Conservation (phyloP, 139 green algal genomes). For the Desmodesmus armatus region DNA sequence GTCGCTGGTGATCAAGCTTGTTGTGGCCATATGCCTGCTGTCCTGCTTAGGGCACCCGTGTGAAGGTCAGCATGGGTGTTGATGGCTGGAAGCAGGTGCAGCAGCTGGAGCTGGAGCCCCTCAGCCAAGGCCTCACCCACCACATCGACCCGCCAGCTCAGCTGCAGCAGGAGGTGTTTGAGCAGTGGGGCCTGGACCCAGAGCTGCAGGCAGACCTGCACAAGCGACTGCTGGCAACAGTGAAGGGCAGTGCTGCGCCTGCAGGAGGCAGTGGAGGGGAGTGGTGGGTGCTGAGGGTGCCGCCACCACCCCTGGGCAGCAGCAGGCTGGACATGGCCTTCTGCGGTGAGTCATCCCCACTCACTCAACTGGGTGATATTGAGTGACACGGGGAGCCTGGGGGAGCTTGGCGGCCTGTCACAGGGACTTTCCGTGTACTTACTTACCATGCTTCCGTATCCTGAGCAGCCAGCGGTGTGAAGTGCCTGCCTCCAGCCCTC, state of each 20-base stretch:
- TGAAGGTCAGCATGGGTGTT: not conserved
- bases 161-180: not conserved
- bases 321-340: not conserved
- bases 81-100: not conserved
- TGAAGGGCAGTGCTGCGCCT: not conserved
- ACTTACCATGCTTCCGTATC: too few species aligned
- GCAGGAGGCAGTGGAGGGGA: not conserved
- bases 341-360: not conserved
- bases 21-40: too few species aligned
- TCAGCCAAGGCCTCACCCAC: too few species aligned
- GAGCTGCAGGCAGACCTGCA: not conserved
- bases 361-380: not conserved
- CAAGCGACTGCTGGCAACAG: too few species aligned
- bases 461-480: too few species aligned
- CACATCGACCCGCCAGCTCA: too few species aligned
- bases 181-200: not conserved
- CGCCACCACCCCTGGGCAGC: not conserved
- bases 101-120: constrained; percentile 9
- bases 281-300: not conserved
- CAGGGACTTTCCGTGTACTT: too few species aligned
- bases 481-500: too few species aligned
- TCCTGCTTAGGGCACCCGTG: too few species aligned
- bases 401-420: too few species aligned
- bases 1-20: too few species aligned
- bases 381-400: not conserved